A percentile compares a stretch with the other conserved stretches of the same genome.
These are phyloP conservation scores for Flaveria bidentis DNA, from an alignment of 129 eudicot genomes.

Conservation along the genomic window DNA sequence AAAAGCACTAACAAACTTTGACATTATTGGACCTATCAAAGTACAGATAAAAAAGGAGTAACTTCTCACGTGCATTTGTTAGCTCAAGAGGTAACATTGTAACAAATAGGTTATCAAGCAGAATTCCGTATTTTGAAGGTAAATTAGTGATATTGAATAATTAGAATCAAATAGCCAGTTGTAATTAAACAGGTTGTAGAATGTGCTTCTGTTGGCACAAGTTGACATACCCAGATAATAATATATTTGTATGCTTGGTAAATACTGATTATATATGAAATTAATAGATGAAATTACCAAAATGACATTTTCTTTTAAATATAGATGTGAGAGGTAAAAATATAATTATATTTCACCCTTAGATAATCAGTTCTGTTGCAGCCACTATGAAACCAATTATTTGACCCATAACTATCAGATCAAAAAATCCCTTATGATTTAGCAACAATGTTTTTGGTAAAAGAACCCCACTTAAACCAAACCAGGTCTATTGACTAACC, in stretches of 20 bases:
- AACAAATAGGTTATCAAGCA: background rate
- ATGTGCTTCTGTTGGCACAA: background rate
- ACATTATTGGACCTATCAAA: slow-evolving; percentile 74
- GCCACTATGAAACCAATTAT: background rate
- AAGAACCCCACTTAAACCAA: background rate
- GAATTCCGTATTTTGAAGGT: background rate
- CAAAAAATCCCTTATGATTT: background rate
- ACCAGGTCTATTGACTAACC: slow-evolving; percentile 40
- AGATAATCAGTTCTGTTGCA: background rate
- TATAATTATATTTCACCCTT: background rate
- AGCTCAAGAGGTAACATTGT: background rate
- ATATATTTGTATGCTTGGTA: background rate
- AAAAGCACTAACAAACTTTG: slow-evolving; percentile 74
- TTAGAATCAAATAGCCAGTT: background rate
- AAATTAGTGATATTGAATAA: background rate
- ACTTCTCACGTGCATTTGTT: slow-evolving; percentile 22
- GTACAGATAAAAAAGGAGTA: slow-evolving; percentile 8
- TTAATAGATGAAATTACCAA: background rate
- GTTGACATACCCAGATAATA: background rate
- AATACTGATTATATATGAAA: background rate
- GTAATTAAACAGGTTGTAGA: background rate
- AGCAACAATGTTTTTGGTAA: slow-evolving; percentile 9
- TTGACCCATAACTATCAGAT: background rate
- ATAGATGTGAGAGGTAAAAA: background rate
- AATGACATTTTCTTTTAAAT: too few relatives aligned